A percentile compares a stretch with the other conserved stretches of the same genome.
These are phyloP conservation scores for Schizosaccharomyces versatilis DNA, from an alignment of 1,139 yeast species.

Conservation along the genomic window DNA sequence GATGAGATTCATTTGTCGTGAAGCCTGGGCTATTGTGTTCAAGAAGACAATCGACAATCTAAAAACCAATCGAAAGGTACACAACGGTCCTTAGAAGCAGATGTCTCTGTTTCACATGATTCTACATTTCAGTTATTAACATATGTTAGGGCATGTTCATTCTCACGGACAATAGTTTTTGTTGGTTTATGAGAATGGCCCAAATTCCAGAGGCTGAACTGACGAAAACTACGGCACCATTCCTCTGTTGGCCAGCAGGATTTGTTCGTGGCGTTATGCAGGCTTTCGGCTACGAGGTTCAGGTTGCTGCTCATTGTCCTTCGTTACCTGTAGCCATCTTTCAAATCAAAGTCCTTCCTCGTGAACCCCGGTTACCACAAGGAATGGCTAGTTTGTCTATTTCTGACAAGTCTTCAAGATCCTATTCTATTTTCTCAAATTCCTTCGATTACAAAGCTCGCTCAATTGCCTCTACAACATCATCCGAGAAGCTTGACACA, in stretches of 20 bases:
- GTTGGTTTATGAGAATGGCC: neutral
- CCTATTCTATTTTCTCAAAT: no score
- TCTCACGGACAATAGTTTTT: neutral
- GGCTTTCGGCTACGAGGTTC: neutral
- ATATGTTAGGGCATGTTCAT: neutral
- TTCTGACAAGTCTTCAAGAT: no score
- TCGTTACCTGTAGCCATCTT: neutral
- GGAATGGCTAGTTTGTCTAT: neutral
- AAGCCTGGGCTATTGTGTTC: neutral
- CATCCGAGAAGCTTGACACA: no score
- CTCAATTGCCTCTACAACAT: no score
- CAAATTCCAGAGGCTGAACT: neutral
- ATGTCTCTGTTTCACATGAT: no score
- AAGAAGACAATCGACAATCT: neutral
- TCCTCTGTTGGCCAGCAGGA: neutral
- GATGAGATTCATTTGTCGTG: slow-evolving; percentile 1
- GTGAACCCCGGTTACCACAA: neutral
- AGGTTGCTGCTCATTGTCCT: neutral
- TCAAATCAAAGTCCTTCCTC: neutral
- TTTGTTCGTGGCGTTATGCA: slow-evolving; percentile 1
- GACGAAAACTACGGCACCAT: neutral
- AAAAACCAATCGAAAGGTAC: neutral
- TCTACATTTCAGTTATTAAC: neutral
- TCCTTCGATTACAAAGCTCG: no score
- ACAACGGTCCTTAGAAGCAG: neutral